Conservation (phyloP, 441 rosid genomes). For the Melastoma candidum region DNA sequence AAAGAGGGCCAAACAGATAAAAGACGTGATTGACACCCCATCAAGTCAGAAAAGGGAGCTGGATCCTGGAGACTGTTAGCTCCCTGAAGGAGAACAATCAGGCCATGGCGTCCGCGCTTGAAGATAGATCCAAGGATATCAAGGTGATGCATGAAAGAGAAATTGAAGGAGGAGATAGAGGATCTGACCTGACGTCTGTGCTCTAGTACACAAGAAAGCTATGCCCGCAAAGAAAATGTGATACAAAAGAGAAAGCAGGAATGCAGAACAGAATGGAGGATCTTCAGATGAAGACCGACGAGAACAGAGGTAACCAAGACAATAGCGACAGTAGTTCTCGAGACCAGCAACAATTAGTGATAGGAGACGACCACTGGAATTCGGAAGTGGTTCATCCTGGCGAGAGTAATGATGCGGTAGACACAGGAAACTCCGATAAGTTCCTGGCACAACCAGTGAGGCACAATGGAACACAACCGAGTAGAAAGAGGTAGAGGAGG, state of each 20-base stretch:
- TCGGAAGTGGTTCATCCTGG: constrained; percentile 4
- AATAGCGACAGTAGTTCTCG: constrained; percentile 4
- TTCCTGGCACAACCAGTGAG: constrained; percentile 8
- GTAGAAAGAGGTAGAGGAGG: constrained; percentile 24
- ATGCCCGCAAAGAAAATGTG: constrained; percentile 1
- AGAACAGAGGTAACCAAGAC: not conserved
- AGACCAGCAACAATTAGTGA: constrained; percentile 1
- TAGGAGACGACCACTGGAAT: constrained; percentile 2
- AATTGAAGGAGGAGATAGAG: constrained; percentile 28
- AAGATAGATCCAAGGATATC: constrained; percentile 38
- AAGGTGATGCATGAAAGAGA: constrained; percentile 21
- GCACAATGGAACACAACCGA: constrained; percentile 4
- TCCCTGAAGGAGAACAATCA: constrained; percentile 47
- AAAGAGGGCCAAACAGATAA: constrained; percentile 38
- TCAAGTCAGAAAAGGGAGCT: constrained; percentile 35
- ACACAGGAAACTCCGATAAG: constrained; percentile 9
- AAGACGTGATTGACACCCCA: constrained; percentile 27
- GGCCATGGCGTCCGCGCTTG: constrained; percentile 30
- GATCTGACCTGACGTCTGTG: constrained; percentile 33
- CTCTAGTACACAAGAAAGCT: constrained; percentile 2
- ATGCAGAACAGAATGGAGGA: constrained; percentile 6
- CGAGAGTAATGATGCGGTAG: constrained; percentile 11
- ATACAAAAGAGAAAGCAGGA: not conserved
- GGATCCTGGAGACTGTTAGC: constrained; percentile 34
- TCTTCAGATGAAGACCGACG: constrained; percentile 4